Evolutionary conservation across 2,329 filamentous ascomycete genomes (phyloP), one percentile per base, ranked within the genome.

Genomic region (Beauveria brongniartii): DNA sequence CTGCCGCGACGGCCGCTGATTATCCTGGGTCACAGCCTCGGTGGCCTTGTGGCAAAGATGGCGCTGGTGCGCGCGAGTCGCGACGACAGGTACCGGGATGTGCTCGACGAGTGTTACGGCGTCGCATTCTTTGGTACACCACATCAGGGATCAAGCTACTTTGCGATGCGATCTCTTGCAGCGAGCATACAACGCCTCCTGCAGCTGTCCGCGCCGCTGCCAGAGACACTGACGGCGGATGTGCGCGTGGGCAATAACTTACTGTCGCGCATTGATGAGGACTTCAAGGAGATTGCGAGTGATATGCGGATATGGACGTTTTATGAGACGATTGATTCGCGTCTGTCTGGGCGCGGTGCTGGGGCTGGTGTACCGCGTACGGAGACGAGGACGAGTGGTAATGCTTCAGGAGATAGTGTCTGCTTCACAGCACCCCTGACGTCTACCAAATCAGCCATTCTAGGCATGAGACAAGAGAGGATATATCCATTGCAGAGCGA

Each of bases 271-370:
- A 74, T 77, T 52, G 80, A 85, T 20, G 80, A 84, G 3, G 75
- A 78, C 47, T 87, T 87, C 66, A 78, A 78, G 53, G 75, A 80
- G 3, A 77, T 84, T 5, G 78, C 82, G 0, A 80, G 80, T 41
- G 84, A 87, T 61, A 74, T 86, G 55, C 80, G 78, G 7, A 75
- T 87, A 14, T 87, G 84, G 83, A 84, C 83, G 0, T 81, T 86
- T 46, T 83, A 86, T 62, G 84, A 87, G 66, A 87, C 82, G 0
- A 77, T 83, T 8, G 84, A 86, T 67, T 85, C 83, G 1, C 77
- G 78, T 1, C 72, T 86, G 5, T 80, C 80, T 0, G 78, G 78
- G 0, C 67, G 73, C 7, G 74, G 73, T 1, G 67, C 69, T 4
- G 67, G 71, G 5, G 79, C 81, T 3, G 48, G 34, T 16, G 20